Evolutionary conservation across 1,284 basidiomycete species (phyloP), one percentile per base, ranked within the genome.

Genomic region (Trichosporon sp.): DNA sequence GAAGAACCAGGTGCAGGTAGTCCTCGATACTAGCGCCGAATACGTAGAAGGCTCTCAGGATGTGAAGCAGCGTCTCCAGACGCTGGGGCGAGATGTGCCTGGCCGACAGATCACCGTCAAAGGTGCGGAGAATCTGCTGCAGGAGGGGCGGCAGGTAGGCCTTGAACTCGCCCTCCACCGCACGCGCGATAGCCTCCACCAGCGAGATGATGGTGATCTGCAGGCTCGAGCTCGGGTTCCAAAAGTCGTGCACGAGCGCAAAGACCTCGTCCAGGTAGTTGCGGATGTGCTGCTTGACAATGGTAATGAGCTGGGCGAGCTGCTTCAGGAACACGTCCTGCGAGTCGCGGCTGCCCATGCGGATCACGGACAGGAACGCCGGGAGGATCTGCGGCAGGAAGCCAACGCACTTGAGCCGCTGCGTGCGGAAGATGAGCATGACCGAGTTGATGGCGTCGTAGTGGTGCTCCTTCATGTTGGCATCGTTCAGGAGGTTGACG

Each of bases 371-470:
- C 29, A 97, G 89, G 83, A 99, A 98, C 0, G 95, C 97, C 1
- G 97, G 97, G 44, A 99, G 91, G 76, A 99, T 98, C 86, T 96
- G 93, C 58, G 96, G 93, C 38, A 99, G 84, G 85, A 98, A 99
- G 4, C 92, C 89, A 32, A 98, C 95, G 81, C 95, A 98, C 86
- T 95, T 95, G 77, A 99, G 85, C 8, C 97, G 93, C 80, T 99
- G 95, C 0, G 95, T 98, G 83, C 96, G 95, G 88, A 99, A 99
- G 73, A 99, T 98, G 70, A 95, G 93, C 93, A 99, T 99, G 77
- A 99, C 92, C 1, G 96, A 95, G 81, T 99, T 95, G 74, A 99
- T 96, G 70, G 96, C 96, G 60, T 90, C 93, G 82, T 94, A 90
- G 76, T 98, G 95, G 76, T 95, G 90, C 72, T 87, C 89, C 77